These are phyloP conservation scores for Apiospora saccharicola DNA, from an alignment of 2,329 filamentous ascomycete genomes.

Conservation along the genomic window DNA sequence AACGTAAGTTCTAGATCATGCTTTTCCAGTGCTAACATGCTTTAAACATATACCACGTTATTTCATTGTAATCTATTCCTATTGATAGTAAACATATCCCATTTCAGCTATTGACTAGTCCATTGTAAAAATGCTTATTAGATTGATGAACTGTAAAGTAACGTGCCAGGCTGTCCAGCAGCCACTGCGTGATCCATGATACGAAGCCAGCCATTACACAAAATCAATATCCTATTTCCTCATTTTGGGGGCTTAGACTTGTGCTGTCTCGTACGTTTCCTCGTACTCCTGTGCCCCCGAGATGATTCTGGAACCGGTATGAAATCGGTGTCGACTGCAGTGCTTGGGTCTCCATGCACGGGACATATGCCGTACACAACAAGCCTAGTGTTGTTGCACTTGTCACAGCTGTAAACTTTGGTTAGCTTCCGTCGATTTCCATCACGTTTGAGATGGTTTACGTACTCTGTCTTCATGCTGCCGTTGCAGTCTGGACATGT, in stretches of 20 bases:
- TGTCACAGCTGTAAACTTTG: background rate
- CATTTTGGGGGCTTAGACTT: background rate
- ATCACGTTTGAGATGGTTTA: background rate
- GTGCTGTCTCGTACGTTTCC: background rate
- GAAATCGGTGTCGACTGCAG: background rate
- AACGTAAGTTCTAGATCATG: no score
- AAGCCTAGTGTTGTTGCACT: background rate
- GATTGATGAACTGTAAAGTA: background rate
- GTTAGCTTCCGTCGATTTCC: background rate
- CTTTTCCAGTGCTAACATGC: no score
- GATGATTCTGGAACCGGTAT: background rate
- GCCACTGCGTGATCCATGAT: background rate
- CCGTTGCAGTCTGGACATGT: conserved; percentile 1
- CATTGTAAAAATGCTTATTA: background rate
- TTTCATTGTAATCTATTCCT: no score
- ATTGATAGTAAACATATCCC: no score
- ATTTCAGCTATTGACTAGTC: no score
- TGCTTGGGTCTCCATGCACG: background rate
- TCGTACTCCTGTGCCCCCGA: background rate
- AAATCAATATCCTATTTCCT: background rate
- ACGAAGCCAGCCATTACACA: background rate
- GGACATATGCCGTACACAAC: background rate
- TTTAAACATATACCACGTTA: no score
- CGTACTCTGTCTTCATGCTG: conserved; percentile 8
- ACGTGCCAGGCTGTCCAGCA: background rate